A percentile compares a stretch with the other conserved stretches of the same genome.
Conservation (phyloP, 2,329 filamentous ascomycete species). For the Biscogniauxia mediterranea region DNA sequence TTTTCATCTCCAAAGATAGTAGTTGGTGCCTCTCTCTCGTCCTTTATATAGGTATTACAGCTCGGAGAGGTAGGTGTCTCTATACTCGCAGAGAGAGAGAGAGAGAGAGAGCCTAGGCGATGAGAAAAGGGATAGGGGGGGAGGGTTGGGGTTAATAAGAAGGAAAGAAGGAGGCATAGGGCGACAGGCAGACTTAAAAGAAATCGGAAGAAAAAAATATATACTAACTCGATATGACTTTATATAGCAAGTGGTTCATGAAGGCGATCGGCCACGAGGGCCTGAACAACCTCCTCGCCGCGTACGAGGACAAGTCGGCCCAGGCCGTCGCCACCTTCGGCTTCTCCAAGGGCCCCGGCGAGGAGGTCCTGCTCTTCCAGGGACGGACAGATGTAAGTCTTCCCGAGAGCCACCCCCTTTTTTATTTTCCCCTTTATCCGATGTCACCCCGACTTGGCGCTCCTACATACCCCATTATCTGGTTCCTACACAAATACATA, state of each 20-base stretch:
- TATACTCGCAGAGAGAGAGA: too few species aligned
- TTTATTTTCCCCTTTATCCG: background rate
- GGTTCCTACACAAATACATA: background rate
- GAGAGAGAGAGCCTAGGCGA: background rate
- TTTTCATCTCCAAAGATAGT: too few species aligned
- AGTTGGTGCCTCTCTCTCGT: too few species aligned
- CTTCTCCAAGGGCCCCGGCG: constrained; percentile 80
- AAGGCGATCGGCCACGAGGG: constrained; percentile 76
- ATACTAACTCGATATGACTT: constrained; percentile 4
- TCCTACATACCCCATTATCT: background rate
- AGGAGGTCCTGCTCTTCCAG: constrained; percentile 86
- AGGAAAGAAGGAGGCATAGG: background rate
- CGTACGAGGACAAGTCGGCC: constrained; percentile 86
- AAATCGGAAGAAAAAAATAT: background rate
- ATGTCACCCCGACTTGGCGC: too few species aligned
- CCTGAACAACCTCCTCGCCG: constrained; percentile 84
- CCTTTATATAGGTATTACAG: too few species aligned
- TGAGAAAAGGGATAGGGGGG: background rate
- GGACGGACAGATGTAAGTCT: constrained; percentile 72
- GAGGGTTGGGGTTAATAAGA: background rate
- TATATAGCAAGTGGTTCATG: constrained; percentile 89
- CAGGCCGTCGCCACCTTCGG: constrained; percentile 96
- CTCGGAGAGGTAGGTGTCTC: too few species aligned
- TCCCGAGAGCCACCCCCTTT: background rate
- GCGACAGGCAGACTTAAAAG: background rate